Evolutionary conservation across 2,329 filamentous ascomycete genomes (phyloP).

Genomic region (Ceratocystis harringtonii): DNA sequence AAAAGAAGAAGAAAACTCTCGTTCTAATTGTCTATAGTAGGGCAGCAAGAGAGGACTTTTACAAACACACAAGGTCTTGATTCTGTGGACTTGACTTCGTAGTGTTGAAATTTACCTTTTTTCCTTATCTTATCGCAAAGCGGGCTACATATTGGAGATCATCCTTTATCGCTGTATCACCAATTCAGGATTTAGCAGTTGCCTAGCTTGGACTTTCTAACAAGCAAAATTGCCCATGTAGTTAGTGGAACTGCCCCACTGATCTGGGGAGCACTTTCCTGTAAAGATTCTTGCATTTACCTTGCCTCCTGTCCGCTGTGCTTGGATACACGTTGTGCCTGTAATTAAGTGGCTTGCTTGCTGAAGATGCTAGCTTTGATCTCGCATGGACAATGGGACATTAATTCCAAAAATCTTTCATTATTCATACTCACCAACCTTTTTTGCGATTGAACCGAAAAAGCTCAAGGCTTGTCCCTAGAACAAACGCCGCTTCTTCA

Average conservation of each 20-base stretch:
- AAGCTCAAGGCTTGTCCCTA: not conserved
- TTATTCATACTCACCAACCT: too few species aligned
- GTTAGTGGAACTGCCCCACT: not conserved
- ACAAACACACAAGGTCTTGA: not conserved
- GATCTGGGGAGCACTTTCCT: not conserved
- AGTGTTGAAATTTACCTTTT: slow-evolving; percentile 5
- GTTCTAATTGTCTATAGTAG: not conserved
- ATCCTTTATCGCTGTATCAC: not conserved
- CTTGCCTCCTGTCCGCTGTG: not conserved
- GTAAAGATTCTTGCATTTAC: not conserved
- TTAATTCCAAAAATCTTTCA: too few species aligned
- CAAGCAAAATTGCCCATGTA: not conserved
- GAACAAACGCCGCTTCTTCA: not conserved
- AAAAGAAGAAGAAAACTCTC: not conserved
- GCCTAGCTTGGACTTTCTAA: not conserved
- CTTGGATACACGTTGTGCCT: not conserved
- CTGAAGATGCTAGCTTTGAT: too few species aligned
- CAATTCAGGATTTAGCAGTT: not conserved
- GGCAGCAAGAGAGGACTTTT: not conserved
- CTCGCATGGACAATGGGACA: too few species aligned
- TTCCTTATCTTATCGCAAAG: slow-evolving; percentile 14
- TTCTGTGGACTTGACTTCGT: not conserved
- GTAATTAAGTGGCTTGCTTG: too few species aligned
- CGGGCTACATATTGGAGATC: not conserved
- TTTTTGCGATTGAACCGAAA: not conserved